Evolutionary conservation across 2,329 filamentous ascomycete species (phyloP), one percentile per base, ranked within the genome.

Genomic region (Pseudohalonectria lignicola): DNA sequence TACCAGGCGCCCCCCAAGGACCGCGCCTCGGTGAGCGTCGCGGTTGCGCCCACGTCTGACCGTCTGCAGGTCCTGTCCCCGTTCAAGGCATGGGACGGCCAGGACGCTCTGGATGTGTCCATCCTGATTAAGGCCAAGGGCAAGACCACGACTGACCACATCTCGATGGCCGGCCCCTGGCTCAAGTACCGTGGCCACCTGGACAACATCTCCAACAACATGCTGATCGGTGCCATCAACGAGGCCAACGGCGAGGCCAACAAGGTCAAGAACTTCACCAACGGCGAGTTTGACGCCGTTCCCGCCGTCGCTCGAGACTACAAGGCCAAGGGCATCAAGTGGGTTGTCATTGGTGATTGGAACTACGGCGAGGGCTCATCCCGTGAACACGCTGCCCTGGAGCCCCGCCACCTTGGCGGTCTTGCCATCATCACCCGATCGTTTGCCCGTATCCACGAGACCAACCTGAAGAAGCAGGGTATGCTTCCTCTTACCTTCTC

Each of bases 401-500:
- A 98, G 74, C 92, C 92, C 59, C 82, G 92, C 61, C 90, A 96
- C 71, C 81, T 98, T 48, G 92, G 92, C 57, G 92, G 90, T 64
- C 77, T 95, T 55, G 92, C 90, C 56, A 94, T 98, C 71, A 93
- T 98, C 61, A 88, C 83, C 58, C 82, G 86, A 59, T 86, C 78
- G 48, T 98, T 98, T 61, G 92, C 92, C 56, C 92, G 92, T 83
- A 98, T 98, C 59, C 92, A 98, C 76, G 92, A 98, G 76, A 98
- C 92, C 73, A 98, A 98, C 79, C 69, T 98, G 72, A 98, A 98
- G 86, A 98, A 98, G 82, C 92, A 98, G 79, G 92, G 92, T 68
- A 95, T 98, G 90, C 84, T 98, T 69, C 92, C 92, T 55, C 76
- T 98, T 49, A 96, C 88, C 54, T 98, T 98, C 70, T 67, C 78